Evolutionary conservation across 768 basidiomycete species (phyloP), one percentile per base, ranked within the genome.

Genomic region (Flagelloscypha sp.): DNA sequence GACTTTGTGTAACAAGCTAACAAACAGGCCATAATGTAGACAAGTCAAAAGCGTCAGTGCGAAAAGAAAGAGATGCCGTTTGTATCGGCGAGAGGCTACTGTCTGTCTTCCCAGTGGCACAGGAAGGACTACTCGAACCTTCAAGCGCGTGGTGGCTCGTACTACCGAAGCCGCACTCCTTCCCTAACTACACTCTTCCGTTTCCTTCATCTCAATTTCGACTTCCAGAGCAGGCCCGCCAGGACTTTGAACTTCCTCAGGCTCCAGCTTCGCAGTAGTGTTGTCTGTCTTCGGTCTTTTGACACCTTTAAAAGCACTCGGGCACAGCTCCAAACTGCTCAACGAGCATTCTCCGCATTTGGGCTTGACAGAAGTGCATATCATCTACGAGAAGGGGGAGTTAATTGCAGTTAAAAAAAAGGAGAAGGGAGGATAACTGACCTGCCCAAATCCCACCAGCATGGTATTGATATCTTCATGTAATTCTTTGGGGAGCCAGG

Each of bases 371-470:
- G 73, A 73, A 1, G 63, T 43, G 31, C 73, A 75, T 1, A 75
- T 50, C 1, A 56, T 65, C 73, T 76, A 20, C 18, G 6, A 40
- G 18, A n/a, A 11, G 15, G 21, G 5, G 27, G 15, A n/a, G 10
- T 7, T 21, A 34, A 24, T 10, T 24, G 7, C 1, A 19, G 5
- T 36, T 12, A 6, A 3, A 33, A 1, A 7, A 28, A 9, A 37
- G 5, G 5, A n/a, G 22, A 17, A 6, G 13, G 4, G 24, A 13
- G 8, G 3, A 22, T 29, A 9, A 34, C 58, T 19, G 42, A 84
- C 85, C 71, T 89, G 86, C 22, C 86, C 87, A 40, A 90, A 89
- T 0, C 86, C 85, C 3, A 89, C 87, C 1, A 90, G 68, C 54
- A 84, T 48, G 38, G 78, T 78, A 49, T 89, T 89, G 38, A 90